Percentiles rank a stretch among this genome's conserved stretches.
phyloP scores from a whole-genome alignment of 2,329 filamentous ascomycete genomes.

The Cercospora janseana region DNA sequence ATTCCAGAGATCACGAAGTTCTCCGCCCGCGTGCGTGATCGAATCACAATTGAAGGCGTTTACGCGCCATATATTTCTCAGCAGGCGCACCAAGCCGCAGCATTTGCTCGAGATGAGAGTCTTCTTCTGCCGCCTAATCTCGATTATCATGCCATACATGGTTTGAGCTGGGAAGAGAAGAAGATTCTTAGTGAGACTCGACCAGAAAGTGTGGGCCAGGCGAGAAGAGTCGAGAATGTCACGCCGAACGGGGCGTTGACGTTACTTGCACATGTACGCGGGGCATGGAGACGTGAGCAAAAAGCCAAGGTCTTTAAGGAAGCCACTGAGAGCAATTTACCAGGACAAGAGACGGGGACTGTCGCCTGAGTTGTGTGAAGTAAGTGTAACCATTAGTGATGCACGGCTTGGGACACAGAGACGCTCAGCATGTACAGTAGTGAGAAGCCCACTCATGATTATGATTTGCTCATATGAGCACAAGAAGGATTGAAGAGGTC shows the following conservation, averaged over 20 bases:
- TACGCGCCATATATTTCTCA: constrained; percentile 84
- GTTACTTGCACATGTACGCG: constrained; percentile 62
- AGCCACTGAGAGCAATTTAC: constrained; percentile 26
- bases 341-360: constrained; percentile 29
- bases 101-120: constrained; percentile 73
- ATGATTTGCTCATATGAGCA: too few relatives aligned
- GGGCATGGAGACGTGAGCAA: constrained; percentile 38
- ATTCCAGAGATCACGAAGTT: constrained; percentile 60
- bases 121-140: constrained; percentile 69
- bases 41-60: constrained; percentile 75
- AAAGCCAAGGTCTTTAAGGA: constrained; percentile 35
- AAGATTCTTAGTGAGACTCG: constrained; percentile 65
- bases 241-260: constrained; percentile 52
- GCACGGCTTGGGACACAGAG: too few relatives aligned
- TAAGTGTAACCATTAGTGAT: too few relatives aligned
- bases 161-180: constrained; percentile 77
- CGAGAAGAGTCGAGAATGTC: constrained; percentile 79
- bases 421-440: too few relatives aligned
- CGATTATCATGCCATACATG: constrained; percentile 70
- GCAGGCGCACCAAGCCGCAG: constrained; percentile 64
- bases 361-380: constrained; percentile 29
- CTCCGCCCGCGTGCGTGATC: constrained; percentile 58
- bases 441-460: too few relatives aligned
- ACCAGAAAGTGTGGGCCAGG: constrained; percentile 86
- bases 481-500: too few relatives aligned